Evolutionary conservation across 2,329 filamentous ascomycete genomes (phyloP).

Genomic region (Aspergillus caelatus): DNA sequence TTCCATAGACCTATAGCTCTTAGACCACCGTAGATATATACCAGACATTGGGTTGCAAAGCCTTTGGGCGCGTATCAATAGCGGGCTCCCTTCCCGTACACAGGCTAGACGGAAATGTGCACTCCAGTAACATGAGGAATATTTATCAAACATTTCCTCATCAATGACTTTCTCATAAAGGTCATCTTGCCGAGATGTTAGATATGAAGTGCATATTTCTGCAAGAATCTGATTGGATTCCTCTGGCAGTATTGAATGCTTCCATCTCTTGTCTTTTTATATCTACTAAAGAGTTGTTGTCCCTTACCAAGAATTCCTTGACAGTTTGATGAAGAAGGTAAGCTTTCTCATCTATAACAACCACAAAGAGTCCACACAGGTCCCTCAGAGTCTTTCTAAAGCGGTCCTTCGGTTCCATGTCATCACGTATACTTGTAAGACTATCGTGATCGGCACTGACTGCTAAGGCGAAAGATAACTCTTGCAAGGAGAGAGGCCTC

Average conservation of each 20-base stretch:
- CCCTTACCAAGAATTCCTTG: constrained; percentile 24
- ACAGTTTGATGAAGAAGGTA: constrained; percentile 30
- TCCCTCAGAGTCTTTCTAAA: constrained; percentile 16
- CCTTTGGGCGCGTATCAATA: background rate
- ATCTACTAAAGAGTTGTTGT: background rate
- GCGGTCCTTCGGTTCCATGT: constrained; percentile 3
- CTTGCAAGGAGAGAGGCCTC: constrained; percentile 12
- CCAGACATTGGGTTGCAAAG: background rate
- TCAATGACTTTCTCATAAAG: background rate
- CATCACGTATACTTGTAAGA: background rate
- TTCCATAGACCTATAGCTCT: background rate
- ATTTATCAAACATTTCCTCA: background rate
- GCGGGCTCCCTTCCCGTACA: background rate
- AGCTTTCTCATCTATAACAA: constrained; percentile 14
- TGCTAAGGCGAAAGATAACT: constrained; percentile 12
- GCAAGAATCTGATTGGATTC: constrained; percentile 11
- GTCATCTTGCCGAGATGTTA: background rate
- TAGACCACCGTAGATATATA: background rate
- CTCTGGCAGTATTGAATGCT: constrained; percentile 2
- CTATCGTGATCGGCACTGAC: background rate
- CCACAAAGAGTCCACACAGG: constrained; percentile 22
- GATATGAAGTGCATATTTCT: constrained; percentile 10
- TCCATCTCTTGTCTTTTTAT: background rate
- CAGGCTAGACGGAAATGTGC: background rate
- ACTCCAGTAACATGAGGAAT: background rate